Base-by-base conservation (phyloP, 352 stramenopile species). In the Bremia lactucae region DNA sequence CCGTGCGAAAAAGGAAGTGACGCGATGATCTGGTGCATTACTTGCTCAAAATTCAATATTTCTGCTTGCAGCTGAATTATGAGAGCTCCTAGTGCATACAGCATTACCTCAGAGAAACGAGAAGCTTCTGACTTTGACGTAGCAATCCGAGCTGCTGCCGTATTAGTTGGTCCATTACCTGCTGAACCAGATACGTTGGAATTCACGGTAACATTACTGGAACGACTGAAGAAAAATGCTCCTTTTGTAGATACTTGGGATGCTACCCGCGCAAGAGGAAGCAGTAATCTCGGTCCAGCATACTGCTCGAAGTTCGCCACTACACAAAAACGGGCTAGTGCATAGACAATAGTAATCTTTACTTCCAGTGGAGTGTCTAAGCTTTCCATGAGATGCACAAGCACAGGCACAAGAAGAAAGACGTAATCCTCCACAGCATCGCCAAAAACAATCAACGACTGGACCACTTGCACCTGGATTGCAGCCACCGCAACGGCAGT, bases 391-490 rank as follows among this genome's bases (percentile, higher is more conserved):
- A 98, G 62, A 24, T 94, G 91, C 29, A 97, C 67, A 5, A 98
- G 63, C 3, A 87, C 84, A 29, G 95, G 93, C 3, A 98, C 62
- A 9, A 98, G 45, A 47, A 98, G 57, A 59, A 97, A 95, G 8
- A 98, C 74, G 56, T 97, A 95, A 35, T 97, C 89, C 11, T 90
- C 76, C 3, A 98, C 78, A 0, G 94, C 83, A 34, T 89, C 72
- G 4, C 87, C 78, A 22, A 97, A 94, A 24, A 95, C 82, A 43
- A 95, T 80, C 28, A 98, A 62, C 21, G 83, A 86, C 33, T 92
- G 76, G 10, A 92, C 80, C 31, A 92, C 73, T 52, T 90, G 77
- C 5, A 83, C 73, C 48, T 92, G 80, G 11, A 90, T 65, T 14
- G 71, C 53, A 40, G 42, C 53, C 24, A 62, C 45, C 7, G 28